Percentiles rank a stretch among this genome's conserved stretches.
Conservation (phyloP, 2,329 filamentous ascomycete genomes). For the Fusarium bulbicola region DNA sequence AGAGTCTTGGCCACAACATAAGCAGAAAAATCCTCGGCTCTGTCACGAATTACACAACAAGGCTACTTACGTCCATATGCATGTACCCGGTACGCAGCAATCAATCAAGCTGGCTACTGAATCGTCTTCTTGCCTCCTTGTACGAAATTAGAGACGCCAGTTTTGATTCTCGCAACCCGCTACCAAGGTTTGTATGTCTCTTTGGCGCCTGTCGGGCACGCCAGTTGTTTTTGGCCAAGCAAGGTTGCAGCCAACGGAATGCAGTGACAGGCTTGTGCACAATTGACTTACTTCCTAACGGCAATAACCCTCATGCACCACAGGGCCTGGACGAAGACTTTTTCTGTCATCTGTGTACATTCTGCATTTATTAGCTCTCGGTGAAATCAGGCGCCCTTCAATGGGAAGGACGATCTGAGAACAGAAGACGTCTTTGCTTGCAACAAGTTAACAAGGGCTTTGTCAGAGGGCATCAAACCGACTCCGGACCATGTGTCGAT, state of each 20-base stretch:
- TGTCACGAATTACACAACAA: conserved; percentile 5
- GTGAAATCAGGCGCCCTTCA: conserved; percentile 26
- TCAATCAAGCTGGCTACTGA: conserved; percentile 21
- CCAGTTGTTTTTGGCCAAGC: conserved; percentile 26
- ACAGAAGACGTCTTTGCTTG: conserved; percentile 20
- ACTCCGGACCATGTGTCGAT: conserved; percentile 36
- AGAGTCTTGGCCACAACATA: conserved; percentile 10
- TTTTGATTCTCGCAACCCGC: conserved; percentile 8
- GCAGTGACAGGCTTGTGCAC: conserved; percentile 27
- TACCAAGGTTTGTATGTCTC: conserved; percentile 21
- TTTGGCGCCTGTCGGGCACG: conserved; percentile 13
- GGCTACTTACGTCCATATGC: conserved; percentile 7
- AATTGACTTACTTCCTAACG: conserved; percentile 31
- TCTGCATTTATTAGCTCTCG: conserved; percentile 21
- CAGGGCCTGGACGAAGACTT: conserved; percentile 3
- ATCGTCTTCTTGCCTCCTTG: conserved; percentile 26
- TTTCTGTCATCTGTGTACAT: not conserved
- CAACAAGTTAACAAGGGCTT: conserved; percentile 18
- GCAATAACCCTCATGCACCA: conserved; percentile 34
- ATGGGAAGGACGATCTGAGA: not conserved
- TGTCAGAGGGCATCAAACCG: conserved; percentile 13
- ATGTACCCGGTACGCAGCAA: conserved; percentile 13
- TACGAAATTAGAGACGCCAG: conserved; percentile 18
- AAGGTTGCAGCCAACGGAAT: conserved; percentile 30
- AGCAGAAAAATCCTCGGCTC: conserved; percentile 5